Evolutionary conservation across 2,329 filamentous ascomycete species (phyloP).

Genomic region (Trichoderma atrobrunneum): DNA sequence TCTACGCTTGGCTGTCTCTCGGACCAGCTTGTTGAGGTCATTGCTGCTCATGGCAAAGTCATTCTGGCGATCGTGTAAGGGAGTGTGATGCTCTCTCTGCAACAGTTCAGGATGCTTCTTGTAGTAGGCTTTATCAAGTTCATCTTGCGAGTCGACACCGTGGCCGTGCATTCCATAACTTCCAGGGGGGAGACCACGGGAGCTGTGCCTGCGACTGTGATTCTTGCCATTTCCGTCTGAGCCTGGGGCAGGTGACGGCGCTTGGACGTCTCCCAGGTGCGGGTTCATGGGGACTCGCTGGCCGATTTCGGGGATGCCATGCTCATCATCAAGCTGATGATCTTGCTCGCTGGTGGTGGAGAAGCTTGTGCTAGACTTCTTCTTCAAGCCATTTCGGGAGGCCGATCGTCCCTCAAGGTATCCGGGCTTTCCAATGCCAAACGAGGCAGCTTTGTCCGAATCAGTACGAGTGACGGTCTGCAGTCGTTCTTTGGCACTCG

Average conservation of each 20-base stretch:
- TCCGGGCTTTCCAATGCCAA: slow-evolving; percentile 71
- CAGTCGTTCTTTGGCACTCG: slow-evolving; percentile 80
- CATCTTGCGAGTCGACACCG: slow-evolving; percentile 70
- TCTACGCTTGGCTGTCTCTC: slow-evolving; percentile 60
- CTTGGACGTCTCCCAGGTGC: slow-evolving; percentile 91
- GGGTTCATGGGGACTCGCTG: slow-evolving; percentile 91
- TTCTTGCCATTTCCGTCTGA: slow-evolving; percentile 45
- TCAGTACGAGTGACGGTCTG: slow-evolving; percentile 85
- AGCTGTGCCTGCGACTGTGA: slow-evolving; percentile 72
- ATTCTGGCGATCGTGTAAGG: slow-evolving; percentile 54
- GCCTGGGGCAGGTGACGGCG: slow-evolving; percentile 73
- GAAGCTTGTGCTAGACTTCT: slow-evolving; percentile 61
- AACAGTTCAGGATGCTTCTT: slow-evolving; percentile 83
- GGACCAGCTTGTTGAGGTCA: slow-evolving; percentile 86
- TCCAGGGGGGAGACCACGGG: slow-evolving; percentile 69
- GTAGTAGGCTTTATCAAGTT: slow-evolving; percentile 88
- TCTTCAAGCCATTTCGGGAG: slow-evolving; percentile 54
- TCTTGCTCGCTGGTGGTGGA: slow-evolving; percentile 51
- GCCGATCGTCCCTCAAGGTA: slow-evolving; percentile 49
- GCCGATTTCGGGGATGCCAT: slow-evolving; percentile 90
- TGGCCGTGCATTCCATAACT: slow-evolving; percentile 94
- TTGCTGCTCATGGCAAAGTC: slow-evolving; percentile 87
- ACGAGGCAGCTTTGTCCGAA: slow-evolving; percentile 80
- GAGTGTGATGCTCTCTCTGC: slow-evolving; percentile 66
- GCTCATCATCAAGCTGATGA: slow-evolving; percentile 64